phyloP scores from a whole-genome alignment of 2,329 filamentous ascomycete species.

The Ramichloridium luteum region DNA sequence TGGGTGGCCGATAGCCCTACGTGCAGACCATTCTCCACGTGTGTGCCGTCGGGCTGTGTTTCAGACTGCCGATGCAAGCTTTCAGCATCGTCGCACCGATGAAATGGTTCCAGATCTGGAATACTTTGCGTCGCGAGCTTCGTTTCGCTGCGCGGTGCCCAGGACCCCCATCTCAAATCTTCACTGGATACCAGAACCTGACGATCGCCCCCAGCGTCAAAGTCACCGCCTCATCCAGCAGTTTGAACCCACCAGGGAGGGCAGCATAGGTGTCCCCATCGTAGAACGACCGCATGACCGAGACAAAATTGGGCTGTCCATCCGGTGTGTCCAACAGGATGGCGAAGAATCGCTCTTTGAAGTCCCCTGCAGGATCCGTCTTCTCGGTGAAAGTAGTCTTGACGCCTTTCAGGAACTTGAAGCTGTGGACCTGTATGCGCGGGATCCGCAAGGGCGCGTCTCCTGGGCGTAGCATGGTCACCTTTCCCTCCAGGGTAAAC shows the following conservation, averaged over 20 bases:
- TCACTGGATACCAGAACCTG: too few relatives aligned
- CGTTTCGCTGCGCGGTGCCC: too few relatives aligned
- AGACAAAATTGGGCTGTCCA: constrained; percentile 4
- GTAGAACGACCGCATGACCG: constrained; percentile 7
- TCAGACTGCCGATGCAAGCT: too few relatives aligned
- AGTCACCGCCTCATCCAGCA: constrained; percentile 8
- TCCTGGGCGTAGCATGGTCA: constrained; percentile 2
- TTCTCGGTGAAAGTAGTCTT: constrained; percentile 7
- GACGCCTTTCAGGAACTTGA: constrained; percentile 8
- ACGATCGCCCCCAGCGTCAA: constrained; percentile 5
- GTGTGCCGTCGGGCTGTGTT: too few relatives aligned
- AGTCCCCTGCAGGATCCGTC: constrained; percentile 8
- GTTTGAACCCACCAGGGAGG: constrained; percentile 7
- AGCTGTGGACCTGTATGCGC: constrained; percentile 7
- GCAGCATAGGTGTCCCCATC: constrained; percentile 11
- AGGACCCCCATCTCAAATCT: too few relatives aligned
- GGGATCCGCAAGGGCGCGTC: constrained; percentile 7
- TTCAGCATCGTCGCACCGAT: too few relatives aligned
- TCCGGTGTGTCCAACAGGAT: constrained; percentile 4
- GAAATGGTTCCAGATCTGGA: too few relatives aligned
- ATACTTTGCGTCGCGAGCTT: too few relatives aligned
- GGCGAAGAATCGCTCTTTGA: constrained; percentile 11
- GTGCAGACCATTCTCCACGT: too few relatives aligned
- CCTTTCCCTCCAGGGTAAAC: constrained; percentile 7
- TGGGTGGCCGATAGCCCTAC: too few relatives aligned